phyloP scores from a whole-genome alignment of 208 protist genomes.

The Naegleria gruberi region DNA sequence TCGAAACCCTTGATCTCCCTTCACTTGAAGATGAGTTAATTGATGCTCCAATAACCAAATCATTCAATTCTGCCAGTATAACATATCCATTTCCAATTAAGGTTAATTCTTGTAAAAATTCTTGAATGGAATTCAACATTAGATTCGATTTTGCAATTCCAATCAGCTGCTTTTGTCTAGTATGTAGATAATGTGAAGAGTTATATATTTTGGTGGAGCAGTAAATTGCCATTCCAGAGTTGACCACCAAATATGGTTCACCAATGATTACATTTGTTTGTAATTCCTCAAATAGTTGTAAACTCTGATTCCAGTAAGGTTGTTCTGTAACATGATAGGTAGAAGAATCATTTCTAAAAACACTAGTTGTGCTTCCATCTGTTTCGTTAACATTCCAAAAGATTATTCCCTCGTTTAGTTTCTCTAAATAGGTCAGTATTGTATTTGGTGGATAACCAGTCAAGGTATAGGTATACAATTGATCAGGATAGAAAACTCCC shows the following conservation, averaged over 20 bases:
- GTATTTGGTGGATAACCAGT: too few species aligned
- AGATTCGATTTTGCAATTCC: not conserved
- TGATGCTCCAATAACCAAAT: not conserved
- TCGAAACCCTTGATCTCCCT: not conserved
- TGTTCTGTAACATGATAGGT: not conserved
- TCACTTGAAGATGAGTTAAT: not conserved
- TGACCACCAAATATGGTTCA: not conserved
- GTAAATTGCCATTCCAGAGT: not conserved
- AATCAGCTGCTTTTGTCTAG: too few species aligned
- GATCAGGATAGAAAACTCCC: too few species aligned
- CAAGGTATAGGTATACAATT: too few species aligned
- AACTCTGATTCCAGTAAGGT: not conserved
- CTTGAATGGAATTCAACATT: not conserved
- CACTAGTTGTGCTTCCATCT: too few species aligned
- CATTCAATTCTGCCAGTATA: not conserved
- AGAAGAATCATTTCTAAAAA: not conserved
- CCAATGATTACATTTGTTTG: not conserved
- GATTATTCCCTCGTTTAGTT: too few species aligned
- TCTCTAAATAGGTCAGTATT: too few species aligned
- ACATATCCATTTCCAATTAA: not conserved
- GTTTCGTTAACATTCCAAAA: too few species aligned
- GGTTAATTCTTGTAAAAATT: not conserved
- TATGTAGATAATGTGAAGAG: not conserved
- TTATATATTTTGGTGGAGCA: not conserved
- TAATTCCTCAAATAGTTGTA: not conserved